Conservation (phyloP, 192 early-diverging fungal species). For the Coemansia sp. region DNA sequence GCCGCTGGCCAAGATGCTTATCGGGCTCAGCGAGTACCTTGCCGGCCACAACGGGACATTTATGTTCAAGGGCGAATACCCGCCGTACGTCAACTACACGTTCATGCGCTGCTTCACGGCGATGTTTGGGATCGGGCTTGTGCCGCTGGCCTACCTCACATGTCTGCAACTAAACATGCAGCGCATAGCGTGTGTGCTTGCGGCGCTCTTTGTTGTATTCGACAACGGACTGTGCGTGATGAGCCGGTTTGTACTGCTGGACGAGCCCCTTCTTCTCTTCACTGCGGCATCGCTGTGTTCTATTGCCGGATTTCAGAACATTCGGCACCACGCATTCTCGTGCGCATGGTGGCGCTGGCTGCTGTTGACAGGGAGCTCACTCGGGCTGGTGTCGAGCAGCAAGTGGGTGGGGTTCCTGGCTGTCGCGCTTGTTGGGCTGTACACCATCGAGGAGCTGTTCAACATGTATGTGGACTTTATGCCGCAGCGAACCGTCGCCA, state of each 20-base stretch:
- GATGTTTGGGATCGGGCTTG: slow-evolving; percentile 65
- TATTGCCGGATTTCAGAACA: slow-evolving; percentile 61
- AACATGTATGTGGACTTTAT: slow-evolving; percentile 65
- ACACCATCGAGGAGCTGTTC: slow-evolving; percentile 90
- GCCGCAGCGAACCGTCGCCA: slow-evolving; percentile 55
- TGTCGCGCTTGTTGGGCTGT: slow-evolving; percentile 85
- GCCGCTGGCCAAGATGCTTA: slow-evolving; percentile 79
- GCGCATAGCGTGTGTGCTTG: slow-evolving; percentile 50
- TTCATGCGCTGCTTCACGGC: slow-evolving; percentile 69
- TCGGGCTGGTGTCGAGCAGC: slow-evolving; percentile 65
- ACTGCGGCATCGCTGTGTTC: slow-evolving; percentile 60
- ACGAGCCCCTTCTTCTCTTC: slow-evolving; percentile 72
- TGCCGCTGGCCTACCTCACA: slow-evolving; percentile 69
- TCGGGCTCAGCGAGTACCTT: slow-evolving; percentile 61
- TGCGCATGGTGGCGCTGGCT: slow-evolving; percentile 69
- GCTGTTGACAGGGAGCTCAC: slow-evolving; percentile 60
- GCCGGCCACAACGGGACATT: slow-evolving; percentile 67
- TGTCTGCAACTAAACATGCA: slow-evolving; percentile 62
- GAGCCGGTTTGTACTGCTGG: slow-evolving; percentile 69
- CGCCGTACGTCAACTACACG: slow-evolving; percentile 62
- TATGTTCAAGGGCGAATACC: slow-evolving; percentile 66
- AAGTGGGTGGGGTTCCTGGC: slow-evolving; percentile 97
- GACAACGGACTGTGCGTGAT: slow-evolving; percentile 68
- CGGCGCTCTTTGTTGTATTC: slow-evolving; percentile 60
- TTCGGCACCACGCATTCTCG: slow-evolving; percentile 58